Evolutionary conservation across 2,329 filamentous ascomycete genomes (phyloP), one percentile per base, ranked within the genome.

Genomic region (Trichoderma gracile): DNA sequence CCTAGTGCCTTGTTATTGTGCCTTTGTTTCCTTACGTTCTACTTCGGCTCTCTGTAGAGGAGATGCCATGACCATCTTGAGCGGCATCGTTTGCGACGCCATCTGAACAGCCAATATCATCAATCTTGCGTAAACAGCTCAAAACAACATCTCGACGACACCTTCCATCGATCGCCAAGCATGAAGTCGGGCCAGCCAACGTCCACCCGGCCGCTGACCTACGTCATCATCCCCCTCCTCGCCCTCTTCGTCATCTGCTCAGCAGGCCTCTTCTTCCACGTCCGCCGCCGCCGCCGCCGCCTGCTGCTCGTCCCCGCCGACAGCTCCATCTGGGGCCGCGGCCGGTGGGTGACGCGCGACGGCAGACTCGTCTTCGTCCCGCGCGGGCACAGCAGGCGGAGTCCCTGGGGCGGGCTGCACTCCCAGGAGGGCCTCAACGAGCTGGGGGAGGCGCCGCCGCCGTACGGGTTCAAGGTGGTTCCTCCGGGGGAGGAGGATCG

Each of bases 361-460:
- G 75, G 67, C 69, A 75, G 68, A 38, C 47, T 66, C 14, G 33
- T 57, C 54, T 30, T 56, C 46, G 47, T 62, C n/a, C 42, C 50
- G 17, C 45, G n/a, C n/a, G n/a, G 60, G 55, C 64, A 63, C 23
- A 57, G 61, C 27, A 54, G 62, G 25, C 58, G 62, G 5, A 58
- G 52, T 38, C 61, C 78, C n/a, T 70, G 69, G 69, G 40, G 59
- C 45, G 67, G 66, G 3, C 63, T 69, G 7, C 68, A 67, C 45
- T 69, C 72, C 3, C 62, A 82, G 52, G 87, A 89, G 67, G 87
- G 87, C 0, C 73, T 89, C 63, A 82, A 89, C 71, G 86, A 89
- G 75, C 74, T 81, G 49, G 87, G 87, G 30, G 86, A 89, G 72
- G 85, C 86, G 10, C 87, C 87, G 56, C 87, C 87, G 54, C 85